A percentile compares a stretch with the other conserved stretches of the same genome.
Evolutionary conservation across 345 rosid genomes (phyloP).

Genomic region (Gossypium turneri): DNA sequence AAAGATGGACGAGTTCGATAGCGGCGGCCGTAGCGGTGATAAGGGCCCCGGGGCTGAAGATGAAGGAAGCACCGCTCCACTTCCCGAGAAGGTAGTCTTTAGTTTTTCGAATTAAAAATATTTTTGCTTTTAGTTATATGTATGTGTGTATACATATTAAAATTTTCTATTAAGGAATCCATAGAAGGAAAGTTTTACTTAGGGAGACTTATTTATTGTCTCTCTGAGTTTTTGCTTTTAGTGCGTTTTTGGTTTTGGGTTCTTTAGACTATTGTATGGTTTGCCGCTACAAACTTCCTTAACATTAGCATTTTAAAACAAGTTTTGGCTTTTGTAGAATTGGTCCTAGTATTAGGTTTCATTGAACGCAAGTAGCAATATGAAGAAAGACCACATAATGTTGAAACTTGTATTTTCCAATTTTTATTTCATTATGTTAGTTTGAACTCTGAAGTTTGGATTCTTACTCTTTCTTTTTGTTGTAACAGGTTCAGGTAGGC

Average conservation of each 20-base stretch:
- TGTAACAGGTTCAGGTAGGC: slow-evolving; percentile 74
- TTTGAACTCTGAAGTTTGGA: neutral
- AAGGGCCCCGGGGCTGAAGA: slow-evolving; percentile 66
- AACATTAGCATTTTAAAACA: neutral
- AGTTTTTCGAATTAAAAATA: neutral
- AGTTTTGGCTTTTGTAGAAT: neutral
- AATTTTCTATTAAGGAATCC: neutral
- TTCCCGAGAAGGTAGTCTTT: slow-evolving; percentile 72
- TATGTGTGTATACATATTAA: neutral
- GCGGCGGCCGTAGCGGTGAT: slow-evolving; percentile 69
- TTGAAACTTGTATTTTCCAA: neutral
- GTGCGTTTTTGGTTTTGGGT: neutral
- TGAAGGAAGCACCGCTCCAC: slow-evolving; percentile 82
- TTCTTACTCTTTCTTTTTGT: slow-evolving; percentile 13
- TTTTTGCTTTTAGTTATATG: neutral
- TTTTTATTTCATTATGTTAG: neutral
- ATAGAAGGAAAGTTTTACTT: neutral
- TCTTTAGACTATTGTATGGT: neutral
- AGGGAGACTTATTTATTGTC: neutral
- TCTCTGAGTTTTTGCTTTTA: neutral
- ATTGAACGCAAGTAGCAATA: neutral
- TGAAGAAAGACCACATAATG: neutral
- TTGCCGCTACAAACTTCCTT: neutral
- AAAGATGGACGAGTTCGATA: slow-evolving; percentile 67
- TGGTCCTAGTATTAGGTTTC: neutral